Base-by-base conservation (phyloP, 441 rosid genomes). In the Daphne laureola region DNA sequence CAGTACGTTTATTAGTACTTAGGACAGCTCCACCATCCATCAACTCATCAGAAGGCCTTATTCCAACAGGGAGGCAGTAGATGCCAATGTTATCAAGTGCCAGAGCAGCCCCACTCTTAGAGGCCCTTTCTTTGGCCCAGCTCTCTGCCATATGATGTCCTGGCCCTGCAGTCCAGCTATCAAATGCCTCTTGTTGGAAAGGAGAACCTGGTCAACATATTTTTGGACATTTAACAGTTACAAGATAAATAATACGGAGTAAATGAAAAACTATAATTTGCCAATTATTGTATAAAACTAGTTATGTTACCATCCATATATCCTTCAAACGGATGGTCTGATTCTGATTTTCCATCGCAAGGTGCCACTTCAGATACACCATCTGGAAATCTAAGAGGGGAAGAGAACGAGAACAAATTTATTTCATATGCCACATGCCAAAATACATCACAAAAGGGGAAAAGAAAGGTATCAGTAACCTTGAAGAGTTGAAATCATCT, bases 21-120 rank as follows among this genome's bases (percentile, higher is more conserved):
- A 64, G 55, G n/a, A 54, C 63, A 62, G 50, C 59, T 17, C 45
- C 50, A 63, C 67, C 62, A 47, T 62, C 75, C 54, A 70, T 75
- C 42, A 49, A 48, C 46, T 72, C 84, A 56, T 73, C 87, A 18
- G 77, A 70, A 69, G 81, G 72, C 65, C 76, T 92, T 69, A 92
- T 81, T 36, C 98, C 98, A 43, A 86, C 92, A 53, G 98, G 96
- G 68, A 86, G 88, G 76, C 61, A 59, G 74, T 83, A 83, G 66
- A 83, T 61, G 65, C 92, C 73, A 35, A 81, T 50, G 57, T 76
- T 84, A 63, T 75, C 79, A 53, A 73, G 78, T 62, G 66, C 62
- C 51, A 82, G 65, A 35, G 72, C 66, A 62, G 83, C 77, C 67
- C 72, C 83, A 47, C 84, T 60, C 47, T 69, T 70, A 59, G 70